phyloP scores from a whole-genome alignment of 371 early-diverging fungal species.

The Mucor saturninus region DNA sequence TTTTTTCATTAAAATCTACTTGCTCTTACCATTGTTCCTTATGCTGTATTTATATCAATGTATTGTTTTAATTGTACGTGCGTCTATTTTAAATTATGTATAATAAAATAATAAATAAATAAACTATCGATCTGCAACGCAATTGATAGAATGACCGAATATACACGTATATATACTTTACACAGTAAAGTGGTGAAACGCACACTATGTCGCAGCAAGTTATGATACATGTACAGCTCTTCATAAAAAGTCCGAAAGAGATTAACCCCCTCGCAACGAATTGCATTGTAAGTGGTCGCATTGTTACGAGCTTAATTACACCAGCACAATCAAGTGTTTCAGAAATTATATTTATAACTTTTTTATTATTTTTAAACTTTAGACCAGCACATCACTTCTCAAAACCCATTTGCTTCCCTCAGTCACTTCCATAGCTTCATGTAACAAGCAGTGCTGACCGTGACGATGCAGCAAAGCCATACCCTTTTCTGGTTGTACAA shows the following conservation, averaged over 20 bases:
- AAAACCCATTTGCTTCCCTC: constrained; percentile 75
- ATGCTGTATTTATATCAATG: background rate
- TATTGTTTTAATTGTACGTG: constrained; percentile 9
- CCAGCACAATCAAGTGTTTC: background rate
- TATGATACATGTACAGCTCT: background rate
- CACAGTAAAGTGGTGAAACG: background rate
- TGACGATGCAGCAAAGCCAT: constrained; percentile 77
- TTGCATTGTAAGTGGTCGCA: background rate
- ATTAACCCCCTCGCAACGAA: no score
- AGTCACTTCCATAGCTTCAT: constrained; percentile 71
- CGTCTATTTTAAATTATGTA: background rate
- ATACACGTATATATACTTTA: no score
- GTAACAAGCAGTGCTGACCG: constrained; percentile 75
- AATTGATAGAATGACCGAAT: no score
- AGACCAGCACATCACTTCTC: constrained; percentile 67
- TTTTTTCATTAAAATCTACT: background rate
- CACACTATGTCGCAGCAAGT: background rate
- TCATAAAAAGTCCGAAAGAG: background rate
- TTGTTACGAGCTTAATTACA: background rate
- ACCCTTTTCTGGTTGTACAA: constrained; percentile 66
- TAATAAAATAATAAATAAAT: no score
- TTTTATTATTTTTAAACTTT: background rate
- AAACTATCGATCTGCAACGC: no score
- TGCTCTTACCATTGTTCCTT: background rate
- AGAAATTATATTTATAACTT: background rate